A percentile compares a stretch with the other conserved stretches of the same genome.
Conservation (phyloP, 768 basidiomycete genomes). For the Leccinellum rugosiceps region DNA sequence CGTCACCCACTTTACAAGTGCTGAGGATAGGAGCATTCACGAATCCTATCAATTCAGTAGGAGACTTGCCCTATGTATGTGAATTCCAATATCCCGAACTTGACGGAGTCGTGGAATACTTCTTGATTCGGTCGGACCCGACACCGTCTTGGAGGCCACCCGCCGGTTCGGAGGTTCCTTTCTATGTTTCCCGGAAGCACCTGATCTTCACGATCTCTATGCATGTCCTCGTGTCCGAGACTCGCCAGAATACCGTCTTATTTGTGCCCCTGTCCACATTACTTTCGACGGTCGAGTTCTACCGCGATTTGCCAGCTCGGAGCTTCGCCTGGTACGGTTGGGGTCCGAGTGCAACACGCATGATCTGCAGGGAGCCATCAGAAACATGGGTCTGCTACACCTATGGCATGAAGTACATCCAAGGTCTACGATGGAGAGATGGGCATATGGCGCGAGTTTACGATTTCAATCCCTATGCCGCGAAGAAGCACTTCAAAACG, state of each 20-base stretch:
- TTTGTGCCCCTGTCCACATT: constrained; percentile 33
- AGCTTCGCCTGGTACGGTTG: constrained; percentile 29
- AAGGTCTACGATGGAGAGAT: constrained; percentile 20
- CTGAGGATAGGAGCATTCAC: constrained; percentile 14
- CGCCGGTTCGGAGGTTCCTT: constrained; percentile 12
- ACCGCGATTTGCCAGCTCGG: constrained; percentile 1
- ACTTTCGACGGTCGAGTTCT: constrained; percentile 21
- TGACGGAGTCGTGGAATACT: constrained; percentile 9
- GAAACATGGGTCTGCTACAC: constrained; percentile 36
- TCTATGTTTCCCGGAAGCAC: constrained; percentile 23
- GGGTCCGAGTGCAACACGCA: constrained; percentile 31
- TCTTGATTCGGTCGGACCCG: constrained; percentile 35
- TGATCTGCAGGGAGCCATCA: constrained; percentile 26
- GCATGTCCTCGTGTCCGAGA: constrained; percentile 7
- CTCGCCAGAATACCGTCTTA: constrained; percentile 20
- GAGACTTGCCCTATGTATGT: constrained; percentile 21
- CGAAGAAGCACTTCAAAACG: constrained; percentile 13
- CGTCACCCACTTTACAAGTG: constrained; percentile 14
- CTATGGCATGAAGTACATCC: constrained; percentile 34
- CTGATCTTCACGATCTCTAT: constrained; percentile 33
- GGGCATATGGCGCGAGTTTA: constrained; percentile 23
- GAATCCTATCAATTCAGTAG: constrained; percentile 3
- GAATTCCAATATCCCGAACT: constrained; percentile 26
- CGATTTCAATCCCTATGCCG: constrained; percentile 33
- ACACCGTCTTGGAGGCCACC: constrained; percentile 26